phyloP scores from a whole-genome alignment of 148 eudicot species.

The Vaccinium vitisidaea region DNA sequence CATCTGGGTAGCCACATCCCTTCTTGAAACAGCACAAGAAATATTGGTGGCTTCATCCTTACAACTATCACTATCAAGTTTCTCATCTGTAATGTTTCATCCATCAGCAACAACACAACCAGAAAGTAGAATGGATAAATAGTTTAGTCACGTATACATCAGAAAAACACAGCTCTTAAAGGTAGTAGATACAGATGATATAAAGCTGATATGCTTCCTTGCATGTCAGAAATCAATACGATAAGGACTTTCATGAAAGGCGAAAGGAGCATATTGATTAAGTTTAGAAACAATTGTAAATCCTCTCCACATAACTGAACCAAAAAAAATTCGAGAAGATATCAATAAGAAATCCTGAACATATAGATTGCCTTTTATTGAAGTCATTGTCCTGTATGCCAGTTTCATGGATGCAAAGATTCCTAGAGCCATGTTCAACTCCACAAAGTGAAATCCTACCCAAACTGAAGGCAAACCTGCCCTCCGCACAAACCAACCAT shows the following conservation, averaged over 20 bases:
- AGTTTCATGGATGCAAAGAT: neutral
- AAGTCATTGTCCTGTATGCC: neutral
- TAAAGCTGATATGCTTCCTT: neutral
- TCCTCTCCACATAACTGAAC: neutral
- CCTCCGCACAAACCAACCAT: neutral
- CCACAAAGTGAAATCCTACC: neutral
- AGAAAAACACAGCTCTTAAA: neutral
- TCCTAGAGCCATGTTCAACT: neutral
- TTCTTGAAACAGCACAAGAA: conserved; percentile 66
- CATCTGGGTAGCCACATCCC: conserved; percentile 97
- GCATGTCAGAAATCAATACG: neutral
- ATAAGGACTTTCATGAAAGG: neutral
- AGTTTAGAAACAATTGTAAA: neutral
- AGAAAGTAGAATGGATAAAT: neutral
- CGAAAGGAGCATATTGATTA: neutral
- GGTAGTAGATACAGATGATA: neutral
- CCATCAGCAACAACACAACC: neutral
- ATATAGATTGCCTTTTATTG: neutral
- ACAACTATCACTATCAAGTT: conserved; percentile 33
- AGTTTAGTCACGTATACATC: neutral
- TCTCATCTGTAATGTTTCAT: conserved; percentile 44
- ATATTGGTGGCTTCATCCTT: conserved; percentile 48
- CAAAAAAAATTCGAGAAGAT: neutral
- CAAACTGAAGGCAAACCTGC: neutral
- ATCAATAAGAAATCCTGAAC: neutral